Evolutionary conservation across 2,329 filamentous ascomycete genomes (phyloP), one percentile per base, ranked within the genome.

Genomic region (Dactylellina haptotyla): DNA sequence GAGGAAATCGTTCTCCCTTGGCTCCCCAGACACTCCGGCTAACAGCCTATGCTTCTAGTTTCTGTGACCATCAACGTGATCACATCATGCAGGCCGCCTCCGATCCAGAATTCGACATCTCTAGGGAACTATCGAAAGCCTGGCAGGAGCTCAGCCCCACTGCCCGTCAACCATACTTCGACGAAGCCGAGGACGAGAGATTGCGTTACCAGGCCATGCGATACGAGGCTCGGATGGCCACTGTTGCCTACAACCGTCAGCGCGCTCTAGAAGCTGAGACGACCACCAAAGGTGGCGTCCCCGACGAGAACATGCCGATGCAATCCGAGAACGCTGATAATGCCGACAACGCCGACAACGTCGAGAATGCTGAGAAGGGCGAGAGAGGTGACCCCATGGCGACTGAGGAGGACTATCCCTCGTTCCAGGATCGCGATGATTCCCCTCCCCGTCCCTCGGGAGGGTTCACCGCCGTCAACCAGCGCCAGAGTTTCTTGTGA

Each of bases 61-160:
- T 78, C 69, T 78, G 77, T 63, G 77, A 78, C 72, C 75, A 77
- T 53, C 75, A 77, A 61, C 77, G 77, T 56, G 77, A 77, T 50
- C 66, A 73, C 45, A 63, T 78, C 59, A 75, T 76, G 56, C 71
- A 76, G 57, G 71, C 67, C 32, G 77, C 77, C 37, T 74, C 74
- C 39, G 77, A 77, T 46, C 77, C 77, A 50, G 77, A 77, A 65
- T 78, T 78, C 43, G 77, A 78, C 59, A 78, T 78, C 45, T 77
- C 77, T 53, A 78, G 77, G 51, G 77, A 77, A 61, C 46, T 78
- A 26, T 77, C 77, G 50, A 77, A 78, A 50, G 77, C 77, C 41
- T 78, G 77, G 77, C 76, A 77, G 23, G 77, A 78, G 26, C 76
- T 78, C 26, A 75, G 71, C 14, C 70, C 72, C 10, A 61, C 61